phyloP scores from a whole-genome alignment of 2,329 filamentous ascomycete species.

The Colletotrichum aenigma region DNA sequence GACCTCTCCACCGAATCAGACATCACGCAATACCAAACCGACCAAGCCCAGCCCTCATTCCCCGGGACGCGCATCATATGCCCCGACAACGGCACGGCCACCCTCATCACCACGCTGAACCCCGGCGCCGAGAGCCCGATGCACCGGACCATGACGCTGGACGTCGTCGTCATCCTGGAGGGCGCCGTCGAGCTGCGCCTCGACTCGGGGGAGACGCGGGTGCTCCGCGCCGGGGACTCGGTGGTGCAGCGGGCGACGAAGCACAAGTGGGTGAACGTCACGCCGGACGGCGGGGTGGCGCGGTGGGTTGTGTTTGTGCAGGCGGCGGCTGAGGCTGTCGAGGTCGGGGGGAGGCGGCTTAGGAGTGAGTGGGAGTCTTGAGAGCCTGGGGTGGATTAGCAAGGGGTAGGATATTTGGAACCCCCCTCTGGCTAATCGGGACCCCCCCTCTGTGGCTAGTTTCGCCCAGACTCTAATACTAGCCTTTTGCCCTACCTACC shows the following conservation, averaged over 20 bases:
- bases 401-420: no score
- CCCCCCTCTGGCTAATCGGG: no score
- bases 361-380: background rate
- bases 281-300: background rate
- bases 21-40: background rate
- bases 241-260: constrained; percentile 60
- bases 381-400: background rate
- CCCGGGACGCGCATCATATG: background rate
- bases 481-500: no score
- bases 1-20: background rate
- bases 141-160: constrained; percentile 58
- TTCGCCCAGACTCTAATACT: no score
- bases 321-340: background rate
- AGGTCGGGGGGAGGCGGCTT: background rate
- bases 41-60: background rate
- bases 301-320: background rate
- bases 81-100: background rate
- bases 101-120: background rate
- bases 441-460: no score
- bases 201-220: constrained; percentile 51
- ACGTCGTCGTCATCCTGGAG: constrained; percentile 60
- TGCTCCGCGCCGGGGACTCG: constrained; percentile 54
- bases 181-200: constrained; percentile 55
- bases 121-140: constrained; percentile 31
- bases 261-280: constrained; percentile 56